Conservation (phyloP, 257 asterid species). For the Asclepias syriaca region DNA sequence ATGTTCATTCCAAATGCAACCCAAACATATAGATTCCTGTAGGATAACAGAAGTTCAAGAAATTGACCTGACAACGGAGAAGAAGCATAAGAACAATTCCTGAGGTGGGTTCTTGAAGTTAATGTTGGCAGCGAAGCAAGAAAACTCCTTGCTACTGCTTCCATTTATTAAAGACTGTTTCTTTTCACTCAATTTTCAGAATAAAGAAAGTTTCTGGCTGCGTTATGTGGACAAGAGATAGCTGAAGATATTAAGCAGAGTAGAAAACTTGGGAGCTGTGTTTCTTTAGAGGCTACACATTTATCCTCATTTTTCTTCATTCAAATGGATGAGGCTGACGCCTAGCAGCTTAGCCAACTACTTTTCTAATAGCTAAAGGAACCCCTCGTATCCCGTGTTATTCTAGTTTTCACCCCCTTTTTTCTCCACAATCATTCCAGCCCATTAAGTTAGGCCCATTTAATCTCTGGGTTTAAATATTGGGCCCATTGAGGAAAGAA, state of each 20-base stretch:
- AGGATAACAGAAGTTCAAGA: not conserved
- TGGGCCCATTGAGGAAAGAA: not conserved
- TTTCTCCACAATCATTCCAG: not conserved
- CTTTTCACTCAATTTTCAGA: not conserved
- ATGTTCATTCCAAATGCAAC: not conserved
- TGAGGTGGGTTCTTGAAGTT: constrained; percentile 43
- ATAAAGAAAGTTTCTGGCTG: not conserved
- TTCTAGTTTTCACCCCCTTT: not conserved
- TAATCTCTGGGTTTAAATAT: no score
- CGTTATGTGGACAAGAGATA: not conserved
- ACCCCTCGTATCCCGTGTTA: not conserved
- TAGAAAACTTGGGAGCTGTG: not conserved
- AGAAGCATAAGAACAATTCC: constrained; percentile 35
- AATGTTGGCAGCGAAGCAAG: constrained; percentile 63
- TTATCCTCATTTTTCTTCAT: constrained; percentile 7
- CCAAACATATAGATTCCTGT: not conserved
- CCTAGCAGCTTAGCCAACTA: no score
- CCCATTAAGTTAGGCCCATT: not conserved
- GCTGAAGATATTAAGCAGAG: not conserved
- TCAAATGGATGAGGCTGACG: constrained; percentile 6
- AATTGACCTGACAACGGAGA: constrained; percentile 45
- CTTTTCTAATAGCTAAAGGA: not conserved
- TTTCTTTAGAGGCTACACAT: not conserved
- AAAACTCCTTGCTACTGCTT: constrained; percentile 59
- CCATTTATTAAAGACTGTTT: constrained; percentile 33